Conservation (phyloP, 352 stramenopile species). For the Phytophthora colocasiae region DNA sequence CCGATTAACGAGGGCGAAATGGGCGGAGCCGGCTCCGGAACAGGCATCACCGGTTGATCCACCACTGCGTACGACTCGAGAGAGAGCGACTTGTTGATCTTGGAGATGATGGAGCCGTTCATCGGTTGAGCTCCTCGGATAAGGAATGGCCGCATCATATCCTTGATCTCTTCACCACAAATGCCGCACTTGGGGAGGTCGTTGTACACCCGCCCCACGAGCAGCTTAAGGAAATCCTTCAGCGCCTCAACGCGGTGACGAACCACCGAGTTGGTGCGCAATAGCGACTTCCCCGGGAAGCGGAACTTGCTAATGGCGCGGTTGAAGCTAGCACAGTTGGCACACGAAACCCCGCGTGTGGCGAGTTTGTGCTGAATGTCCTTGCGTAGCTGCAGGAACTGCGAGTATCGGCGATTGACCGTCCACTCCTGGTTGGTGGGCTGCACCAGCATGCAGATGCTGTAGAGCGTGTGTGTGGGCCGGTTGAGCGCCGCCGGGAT, state of each 20-base stretch:
- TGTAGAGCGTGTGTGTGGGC: slow-evolving; percentile 86
- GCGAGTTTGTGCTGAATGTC: slow-evolving; percentile 62
- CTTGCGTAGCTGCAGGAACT: slow-evolving; percentile 84
- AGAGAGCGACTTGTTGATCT: slow-evolving; percentile 81
- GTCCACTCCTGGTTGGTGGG: slow-evolving; percentile 84
- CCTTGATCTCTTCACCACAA: slow-evolving; percentile 71
- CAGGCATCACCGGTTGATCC: slow-evolving; percentile 42
- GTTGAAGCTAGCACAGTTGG: slow-evolving; percentile 72
- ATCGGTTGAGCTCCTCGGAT: slow-evolving; percentile 80
- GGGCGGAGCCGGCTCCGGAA: slow-evolving; percentile 36
- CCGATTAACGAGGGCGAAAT: slow-evolving; percentile 36
- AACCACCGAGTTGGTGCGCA: slow-evolving; percentile 79
- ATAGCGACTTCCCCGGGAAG: slow-evolving; percentile 73
- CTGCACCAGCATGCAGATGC: slow-evolving; percentile 84
- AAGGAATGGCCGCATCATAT: slow-evolving; percentile 80
- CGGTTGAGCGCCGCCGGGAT: slow-evolving; percentile 86
- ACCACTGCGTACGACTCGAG: slow-evolving; percentile 70
- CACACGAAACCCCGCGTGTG: slow-evolving; percentile 48
- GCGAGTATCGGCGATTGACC: slow-evolving; percentile 87
- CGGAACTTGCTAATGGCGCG: slow-evolving; percentile 64
- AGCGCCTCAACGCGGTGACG: slow-evolving; percentile 68
- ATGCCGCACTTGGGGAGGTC: slow-evolving; percentile 77
- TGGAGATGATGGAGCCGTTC: slow-evolving; percentile 68
- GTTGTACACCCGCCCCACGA: slow-evolving; percentile 75
- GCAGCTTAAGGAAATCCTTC: slow-evolving; percentile 78